These are phyloP conservation scores for Tolypocladium pustulatum DNA, from an alignment of 2,329 filamentous ascomycete species.

Conservation along the genomic window DNA sequence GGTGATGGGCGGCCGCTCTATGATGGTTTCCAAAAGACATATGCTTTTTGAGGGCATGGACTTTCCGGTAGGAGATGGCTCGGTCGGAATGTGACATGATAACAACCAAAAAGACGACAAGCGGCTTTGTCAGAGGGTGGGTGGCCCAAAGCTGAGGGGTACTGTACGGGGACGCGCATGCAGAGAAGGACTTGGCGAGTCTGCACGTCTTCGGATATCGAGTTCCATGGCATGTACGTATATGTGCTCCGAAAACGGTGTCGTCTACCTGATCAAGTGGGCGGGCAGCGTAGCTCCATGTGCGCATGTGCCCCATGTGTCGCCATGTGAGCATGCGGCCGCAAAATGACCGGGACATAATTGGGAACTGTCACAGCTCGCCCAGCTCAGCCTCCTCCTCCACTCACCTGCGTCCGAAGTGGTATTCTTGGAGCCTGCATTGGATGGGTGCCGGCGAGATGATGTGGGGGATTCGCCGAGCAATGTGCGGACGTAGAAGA, in stretches of 20 bases:
- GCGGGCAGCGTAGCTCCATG: neutral
- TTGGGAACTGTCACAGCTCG: neutral
- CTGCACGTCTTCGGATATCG: slow-evolving; percentile 1
- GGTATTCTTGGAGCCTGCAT: neutral
- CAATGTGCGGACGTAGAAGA: too few relatives aligned
- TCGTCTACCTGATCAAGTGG: neutral
- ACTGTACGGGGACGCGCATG: too few relatives aligned
- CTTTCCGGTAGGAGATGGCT: neutral
- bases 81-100: neutral
- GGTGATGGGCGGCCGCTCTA: neutral
- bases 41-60: neutral
- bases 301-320: neutral
- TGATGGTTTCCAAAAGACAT: neutral
- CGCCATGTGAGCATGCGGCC: neutral
- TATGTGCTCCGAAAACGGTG: neutral
- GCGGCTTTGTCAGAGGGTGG: neutral
- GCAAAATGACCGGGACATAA: neutral
- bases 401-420: neutral
- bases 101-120: neutral
- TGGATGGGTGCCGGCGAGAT: neutral
- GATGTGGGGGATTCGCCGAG: neutral
- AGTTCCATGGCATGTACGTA: neutral
- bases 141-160: neutral
- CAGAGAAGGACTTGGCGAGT: neutral
- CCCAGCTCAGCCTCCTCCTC: neutral